Base-by-base conservation (phyloP, 345 rosid species). In the Lepidium sativum region DNA sequence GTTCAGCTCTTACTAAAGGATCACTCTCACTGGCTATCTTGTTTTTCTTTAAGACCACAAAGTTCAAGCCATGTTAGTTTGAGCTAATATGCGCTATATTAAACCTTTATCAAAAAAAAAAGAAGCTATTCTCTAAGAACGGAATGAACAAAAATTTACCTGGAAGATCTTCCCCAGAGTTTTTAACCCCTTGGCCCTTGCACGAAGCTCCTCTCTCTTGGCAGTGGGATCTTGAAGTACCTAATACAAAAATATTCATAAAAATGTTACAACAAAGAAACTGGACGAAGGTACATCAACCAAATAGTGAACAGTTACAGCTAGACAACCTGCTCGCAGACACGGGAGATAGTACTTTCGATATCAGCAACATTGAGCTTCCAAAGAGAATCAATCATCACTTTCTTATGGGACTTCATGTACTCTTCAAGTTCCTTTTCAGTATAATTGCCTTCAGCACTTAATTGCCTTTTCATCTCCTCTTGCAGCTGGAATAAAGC, bases 361-460 rank as follows among this genome's bases (percentile, higher is more conserved):
- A 94, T 90, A 77, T 94, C 99, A 31, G 99, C 99, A 43, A 94
- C 97, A 33, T 94, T 94, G 66, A 94, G 97, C 77, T 94, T 94
- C 99, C 99, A 94, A 52, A 90, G 71, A 10, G 97, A 94, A 80
- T 90, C 96, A 65, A 75, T 90, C 99, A 90, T 86, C 78, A 87
- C 73, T 71, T 94, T 82, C 73, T 94, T 94, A 80, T 94, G 88
- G 61, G 96, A 78, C 68, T 82, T 80, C 89, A 90, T 75, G 70
- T 90, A 94, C 63, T 77, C 85, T 81, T 90, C 97, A 77, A 94
- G 96, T 83, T 94, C 92, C 78, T 83, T 83, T 71, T 94, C 96
- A 0, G 95, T 88, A 71, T 84, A 94, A 60, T 90, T 85, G 32
- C 99, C 95, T 78, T 90, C 92, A 14, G 89, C 82, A 73, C 75